These are phyloP conservation scores for Arabidopsis lyrata DNA, from an alignment of 441 rosid species.

Conservation along the genomic window DNA sequence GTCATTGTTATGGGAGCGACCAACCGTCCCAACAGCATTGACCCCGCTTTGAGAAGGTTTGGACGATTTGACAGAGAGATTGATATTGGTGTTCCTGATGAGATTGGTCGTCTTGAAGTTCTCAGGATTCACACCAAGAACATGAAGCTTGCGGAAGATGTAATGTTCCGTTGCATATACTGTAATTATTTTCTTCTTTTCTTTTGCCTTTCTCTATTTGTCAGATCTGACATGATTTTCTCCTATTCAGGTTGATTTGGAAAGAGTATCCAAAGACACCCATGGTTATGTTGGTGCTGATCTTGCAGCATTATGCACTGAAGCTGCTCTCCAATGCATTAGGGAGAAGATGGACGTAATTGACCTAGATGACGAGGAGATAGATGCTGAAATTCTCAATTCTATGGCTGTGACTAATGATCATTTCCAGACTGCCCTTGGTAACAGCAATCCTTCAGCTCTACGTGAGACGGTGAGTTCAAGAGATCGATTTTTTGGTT, in stretches of 20 bases:
- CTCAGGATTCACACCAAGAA: constrained; percentile 54
- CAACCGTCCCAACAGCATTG: constrained; percentile 53
- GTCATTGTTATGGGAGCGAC: constrained; percentile 55
- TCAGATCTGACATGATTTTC: constrained; percentile 1
- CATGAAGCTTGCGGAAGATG: constrained; percentile 55
- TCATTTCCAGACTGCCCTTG: constrained; percentile 64
- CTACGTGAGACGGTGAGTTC: constrained; percentile 61
- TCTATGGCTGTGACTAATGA: constrained; percentile 66
- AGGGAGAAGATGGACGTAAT: constrained; percentile 67
- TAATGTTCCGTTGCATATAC: constrained; percentile 10
- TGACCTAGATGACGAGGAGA: constrained; percentile 60
- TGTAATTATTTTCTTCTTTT: background rate
- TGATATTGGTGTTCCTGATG: constrained; percentile 55
- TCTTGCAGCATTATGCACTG: constrained; percentile 67
- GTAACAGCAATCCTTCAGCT: constrained; percentile 63
- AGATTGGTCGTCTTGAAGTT: constrained; percentile 53
- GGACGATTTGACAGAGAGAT: constrained; percentile 55
- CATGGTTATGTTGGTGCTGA: constrained; percentile 69
- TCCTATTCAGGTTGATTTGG: constrained; percentile 58
- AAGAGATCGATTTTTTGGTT: background rate
- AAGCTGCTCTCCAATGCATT: constrained; percentile 64
- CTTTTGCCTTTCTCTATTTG: constrained; percentile 35
- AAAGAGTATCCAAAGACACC: constrained; percentile 58
- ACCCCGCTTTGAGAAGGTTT: constrained; percentile 54
- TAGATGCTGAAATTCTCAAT: constrained; percentile 63